Percentiles rank a stretch among this genome's conserved stretches.
Conservation (phyloP, 345 rosid species). For the Mercurialis annua region DNA sequence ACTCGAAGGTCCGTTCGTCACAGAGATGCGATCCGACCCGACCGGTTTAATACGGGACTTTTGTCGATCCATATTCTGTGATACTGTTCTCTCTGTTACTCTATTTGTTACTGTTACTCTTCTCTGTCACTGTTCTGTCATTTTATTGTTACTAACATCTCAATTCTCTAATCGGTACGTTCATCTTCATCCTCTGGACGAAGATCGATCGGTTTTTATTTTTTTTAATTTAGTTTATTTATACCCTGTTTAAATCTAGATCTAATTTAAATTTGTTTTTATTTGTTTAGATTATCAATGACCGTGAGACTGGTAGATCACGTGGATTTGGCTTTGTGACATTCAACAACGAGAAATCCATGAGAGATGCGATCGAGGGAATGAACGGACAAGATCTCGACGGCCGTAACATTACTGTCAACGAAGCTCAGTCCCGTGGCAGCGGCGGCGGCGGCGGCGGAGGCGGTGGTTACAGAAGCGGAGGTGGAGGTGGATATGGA, state of each 20-base stretch:
- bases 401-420: conserved; percentile 75
- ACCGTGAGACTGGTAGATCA: conserved; percentile 84
- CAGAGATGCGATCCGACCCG: conserved; percentile 48
- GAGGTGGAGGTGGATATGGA: conserved; percentile 39
- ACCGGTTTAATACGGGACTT: too few relatives aligned
- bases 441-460: conserved; percentile 50
- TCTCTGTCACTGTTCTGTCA: too few relatives aligned
- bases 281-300: conserved; percentile 56
- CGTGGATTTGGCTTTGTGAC: conserved; percentile 86
- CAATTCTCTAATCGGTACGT: conserved; percentile 76
- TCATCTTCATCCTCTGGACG: conserved; percentile 75
- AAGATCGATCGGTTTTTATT: conserved; percentile 60
- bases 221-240: too few relatives aligned
- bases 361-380: conserved; percentile 80
- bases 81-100: conserved; percentile 58
- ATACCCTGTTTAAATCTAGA: too few relatives aligned
- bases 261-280: too few relatives aligned
- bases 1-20: conserved; percentile 94
- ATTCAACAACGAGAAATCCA: conserved; percentile 66
- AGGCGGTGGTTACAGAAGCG: conserved; percentile 24
- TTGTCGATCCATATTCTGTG: conserved; percentile 45
- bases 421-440: conserved; percentile 77
- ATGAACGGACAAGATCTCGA: conserved; percentile 88
- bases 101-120: conserved; percentile 41
- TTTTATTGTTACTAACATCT: conserved; percentile 48